Evolutionary conservation across 2,329 filamentous ascomycete genomes (phyloP).

Genomic region (Trichoderma polysporum): DNA sequence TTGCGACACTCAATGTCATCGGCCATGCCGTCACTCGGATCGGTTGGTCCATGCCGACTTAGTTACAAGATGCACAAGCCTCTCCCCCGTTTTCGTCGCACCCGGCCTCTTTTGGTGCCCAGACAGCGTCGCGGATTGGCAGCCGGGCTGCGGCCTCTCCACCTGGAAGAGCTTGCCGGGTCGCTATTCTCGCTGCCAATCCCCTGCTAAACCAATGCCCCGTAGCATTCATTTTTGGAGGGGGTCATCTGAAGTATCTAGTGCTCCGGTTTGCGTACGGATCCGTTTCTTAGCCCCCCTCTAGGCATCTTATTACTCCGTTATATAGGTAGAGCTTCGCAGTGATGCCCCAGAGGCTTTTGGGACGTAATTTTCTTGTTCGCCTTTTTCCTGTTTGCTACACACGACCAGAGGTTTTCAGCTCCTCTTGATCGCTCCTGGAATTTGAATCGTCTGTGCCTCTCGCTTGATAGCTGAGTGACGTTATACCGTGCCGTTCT

Average conservation of each 20-base stretch:
- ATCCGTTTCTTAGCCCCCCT: conserved; percentile 9
- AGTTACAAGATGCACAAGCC: conserved; percentile 6
- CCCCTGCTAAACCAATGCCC: conserved; percentile 1
- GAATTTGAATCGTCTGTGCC: background rate
- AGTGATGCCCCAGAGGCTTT: conserved; percentile 4
- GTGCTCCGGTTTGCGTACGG: background rate
- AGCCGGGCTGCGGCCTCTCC: conserved; percentile 6
- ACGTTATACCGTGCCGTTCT: conserved; percentile 19
- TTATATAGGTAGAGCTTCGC: conserved; percentile 16
- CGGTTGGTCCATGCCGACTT: conserved; percentile 18
- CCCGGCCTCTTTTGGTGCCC: background rate
- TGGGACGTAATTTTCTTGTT: background rate
- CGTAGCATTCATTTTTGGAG: background rate
- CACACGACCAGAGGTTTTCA: background rate
- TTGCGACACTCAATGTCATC: background rate
- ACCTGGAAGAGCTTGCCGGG: conserved; percentile 1
- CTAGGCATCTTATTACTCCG: conserved; percentile 2
- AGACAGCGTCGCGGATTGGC: conserved; percentile 14
- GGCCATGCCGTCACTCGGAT: conserved; percentile 16
- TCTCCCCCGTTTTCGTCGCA: background rate
- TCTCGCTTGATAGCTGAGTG: conserved; percentile 14
- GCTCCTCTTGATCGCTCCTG: background rate
- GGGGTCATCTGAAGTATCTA: conserved; percentile 14
- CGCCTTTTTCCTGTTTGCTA: background rate
- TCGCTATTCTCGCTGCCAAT: conserved; percentile 1